Conservation (phyloP, 2,329 filamentous ascomycete genomes). For the Botrytis aclada region DNA sequence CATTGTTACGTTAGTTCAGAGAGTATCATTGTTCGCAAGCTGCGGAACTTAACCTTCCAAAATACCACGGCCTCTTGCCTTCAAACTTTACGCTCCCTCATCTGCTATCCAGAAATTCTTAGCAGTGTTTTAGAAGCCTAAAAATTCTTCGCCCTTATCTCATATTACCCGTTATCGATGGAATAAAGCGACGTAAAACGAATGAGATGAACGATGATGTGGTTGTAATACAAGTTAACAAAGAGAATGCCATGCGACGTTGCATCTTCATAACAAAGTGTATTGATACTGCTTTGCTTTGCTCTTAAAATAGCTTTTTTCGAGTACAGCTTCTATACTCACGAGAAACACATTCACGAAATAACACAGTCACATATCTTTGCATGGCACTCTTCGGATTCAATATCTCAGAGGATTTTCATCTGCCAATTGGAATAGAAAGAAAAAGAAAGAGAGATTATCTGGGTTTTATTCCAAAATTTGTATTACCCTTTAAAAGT, state of each 20-base stretch:
- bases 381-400: not conserved
- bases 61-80: not conserved
- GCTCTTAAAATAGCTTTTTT: not conserved
- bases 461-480: not conserved
- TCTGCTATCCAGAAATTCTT: not conserved
- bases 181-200: accelerated
- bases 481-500: not conserved
- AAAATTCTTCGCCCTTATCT: not conserved
- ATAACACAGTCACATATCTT: not conserved
- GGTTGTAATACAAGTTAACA: not conserved
- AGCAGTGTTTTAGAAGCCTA: not conserved
- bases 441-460: too few species aligned
- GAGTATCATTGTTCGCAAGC: not conserved
- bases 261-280: not conserved
- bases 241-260: too few species aligned
- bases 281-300: not conserved
- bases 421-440: not conserved
- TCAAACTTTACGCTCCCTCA: not conserved
- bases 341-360: not conserved
- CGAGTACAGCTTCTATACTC: not conserved
- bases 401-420: accelerated
- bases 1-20: not conserved
- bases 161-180: not conserved
- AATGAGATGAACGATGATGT: not conserved
- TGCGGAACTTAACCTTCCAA: not conserved